Evolutionary conservation across 2,329 filamentous ascomycete species (phyloP).

Genomic region (Diaporthe australafricana): DNA sequence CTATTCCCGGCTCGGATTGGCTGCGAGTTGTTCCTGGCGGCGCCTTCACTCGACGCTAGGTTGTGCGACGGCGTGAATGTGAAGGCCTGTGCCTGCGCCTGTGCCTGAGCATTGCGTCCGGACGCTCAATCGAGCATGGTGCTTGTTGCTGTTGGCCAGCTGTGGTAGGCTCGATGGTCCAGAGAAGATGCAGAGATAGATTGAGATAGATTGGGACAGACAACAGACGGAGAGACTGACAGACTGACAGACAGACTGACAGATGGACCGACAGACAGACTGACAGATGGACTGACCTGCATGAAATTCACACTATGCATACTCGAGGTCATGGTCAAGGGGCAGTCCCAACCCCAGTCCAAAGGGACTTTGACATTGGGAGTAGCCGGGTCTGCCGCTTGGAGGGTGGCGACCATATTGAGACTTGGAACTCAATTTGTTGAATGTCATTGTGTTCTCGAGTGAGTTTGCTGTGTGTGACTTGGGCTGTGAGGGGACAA

Average conservation of each 20-base stretch:
- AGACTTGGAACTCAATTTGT: neutral
- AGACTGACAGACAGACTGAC: neutral
- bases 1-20: neutral
- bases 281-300: no score
- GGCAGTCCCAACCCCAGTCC: neutral
- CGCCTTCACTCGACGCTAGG: constrained; percentile 27
- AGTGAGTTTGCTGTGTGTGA: neutral
- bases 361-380: neutral
- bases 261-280: no score
- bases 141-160: neutral
- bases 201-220: neutral
- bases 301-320: no score
- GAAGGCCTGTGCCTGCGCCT: constrained; percentile 8
- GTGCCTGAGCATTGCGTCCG: neutral
- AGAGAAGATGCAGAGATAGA: neutral
- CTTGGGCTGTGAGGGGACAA: neutral
- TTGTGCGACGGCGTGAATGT: neutral
- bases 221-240: neutral
- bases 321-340: neutral
- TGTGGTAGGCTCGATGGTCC: neutral
- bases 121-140: neutral
- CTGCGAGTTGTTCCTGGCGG: neutral
- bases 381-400: neutral
- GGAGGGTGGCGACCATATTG: neutral
- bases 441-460: neutral